Evolutionary conservation across 768 basidiomycete genomes (phyloP).

Genomic region (Collybiopsis confluens): DNA sequence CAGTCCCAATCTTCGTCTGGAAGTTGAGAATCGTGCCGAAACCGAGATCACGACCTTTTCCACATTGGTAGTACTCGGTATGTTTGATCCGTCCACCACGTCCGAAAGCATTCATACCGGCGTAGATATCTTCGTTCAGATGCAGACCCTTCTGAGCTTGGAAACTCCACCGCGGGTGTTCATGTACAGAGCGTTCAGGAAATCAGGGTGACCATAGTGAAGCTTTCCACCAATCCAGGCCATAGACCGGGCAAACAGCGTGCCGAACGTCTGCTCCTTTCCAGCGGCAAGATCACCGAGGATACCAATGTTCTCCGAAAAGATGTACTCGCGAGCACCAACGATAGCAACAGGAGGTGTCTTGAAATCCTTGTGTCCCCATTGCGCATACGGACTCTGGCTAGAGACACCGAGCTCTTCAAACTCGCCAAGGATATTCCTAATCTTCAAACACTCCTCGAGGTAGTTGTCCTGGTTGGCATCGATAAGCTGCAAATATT

Average conservation of each 20-base stretch:
- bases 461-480: slow-evolving; percentile 99
- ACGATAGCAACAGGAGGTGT: slow-evolving; percentile 92
- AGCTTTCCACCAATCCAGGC: slow-evolving; percentile 98
- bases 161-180: slow-evolving; percentile 96
- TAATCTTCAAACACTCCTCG: slow-evolving; percentile 98
- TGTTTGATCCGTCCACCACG: slow-evolving; percentile 98
- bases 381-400: slow-evolving; percentile 90
- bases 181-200: slow-evolving; percentile 97
- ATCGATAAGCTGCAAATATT: slow-evolving; percentile 98
- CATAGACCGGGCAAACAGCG: slow-evolving; percentile 90
- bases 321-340: slow-evolving; percentile 98
- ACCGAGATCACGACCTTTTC: slow-evolving; percentile 97
- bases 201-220: slow-evolving; percentile 99
- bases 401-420: slow-evolving; percentile 85
- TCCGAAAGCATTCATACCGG: slow-evolving; percentile 97
- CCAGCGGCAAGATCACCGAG: slow-evolving; percentile 97
- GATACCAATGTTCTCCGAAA: slow-evolving; percentile 99
- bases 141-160: slow-evolving; percentile 99
- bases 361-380: slow-evolving; percentile 85
- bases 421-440: slow-evolving; percentile 96
- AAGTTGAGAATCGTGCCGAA: slow-evolving; percentile 99
- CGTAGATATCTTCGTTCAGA: slow-evolving; percentile 99
- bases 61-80: slow-evolving; percentile 98
- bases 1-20: slow-evolving; percentile 99
- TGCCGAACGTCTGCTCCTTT: slow-evolving; percentile 99